These are phyloP conservation scores for Populus euphratica DNA, from an alignment of 345 rosid species.

Conservation along the genomic window DNA sequence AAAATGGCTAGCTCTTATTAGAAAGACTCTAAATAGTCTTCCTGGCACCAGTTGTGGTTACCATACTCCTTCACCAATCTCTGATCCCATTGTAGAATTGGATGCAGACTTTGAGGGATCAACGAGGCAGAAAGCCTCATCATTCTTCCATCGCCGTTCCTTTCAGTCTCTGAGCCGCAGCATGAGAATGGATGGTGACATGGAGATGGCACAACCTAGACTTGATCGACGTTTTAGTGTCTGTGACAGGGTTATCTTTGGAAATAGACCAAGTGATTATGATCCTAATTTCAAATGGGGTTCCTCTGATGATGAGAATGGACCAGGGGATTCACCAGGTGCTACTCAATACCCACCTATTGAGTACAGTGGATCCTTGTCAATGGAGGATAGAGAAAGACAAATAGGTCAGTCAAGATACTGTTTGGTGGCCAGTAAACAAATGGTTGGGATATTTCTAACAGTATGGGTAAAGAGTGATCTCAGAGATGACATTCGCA, in stretches of 20 bases:
- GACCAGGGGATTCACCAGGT: slow-evolving; percentile 53
- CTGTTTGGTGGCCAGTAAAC: slow-evolving; percentile 90
- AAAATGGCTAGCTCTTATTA: slow-evolving; percentile 85
- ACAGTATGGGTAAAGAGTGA: slow-evolving; percentile 91
- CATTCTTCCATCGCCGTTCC: slow-evolving; percentile 70
- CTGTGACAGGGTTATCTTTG: slow-evolving; percentile 68
- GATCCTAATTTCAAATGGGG: slow-evolving; percentile 63
- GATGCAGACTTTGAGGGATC: slow-evolving; percentile 86
- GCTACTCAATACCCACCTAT: slow-evolving; percentile 42
- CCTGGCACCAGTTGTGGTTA: slow-evolving; percentile 58
- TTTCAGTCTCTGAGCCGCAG: slow-evolving; percentile 73
- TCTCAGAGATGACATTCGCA: slow-evolving; percentile 61
- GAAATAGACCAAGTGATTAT: slow-evolving; percentile 56
- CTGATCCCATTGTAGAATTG: slow-evolving; percentile 79
- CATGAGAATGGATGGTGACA: slow-evolving; percentile 57
- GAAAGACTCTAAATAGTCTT: slow-evolving; percentile 80
- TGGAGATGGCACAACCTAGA: slow-evolving; percentile 40
- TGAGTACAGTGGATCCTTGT: slow-evolving; percentile 43
- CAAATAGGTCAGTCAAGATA: slow-evolving; percentile 54
- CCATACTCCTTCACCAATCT: slow-evolving; percentile 73
- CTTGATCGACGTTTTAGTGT: slow-evolving; percentile 74
- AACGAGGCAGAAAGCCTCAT: slow-evolving; percentile 44
- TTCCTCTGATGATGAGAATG: slow-evolving; percentile 85
- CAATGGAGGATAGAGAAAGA: slow-evolving; percentile 52
- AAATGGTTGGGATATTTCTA: slow-evolving; percentile 96